Evolutionary conservation across 2,329 filamentous ascomycete species (phyloP), one percentile per base, ranked within the genome.

Genomic region (Penicillium sp.): DNA sequence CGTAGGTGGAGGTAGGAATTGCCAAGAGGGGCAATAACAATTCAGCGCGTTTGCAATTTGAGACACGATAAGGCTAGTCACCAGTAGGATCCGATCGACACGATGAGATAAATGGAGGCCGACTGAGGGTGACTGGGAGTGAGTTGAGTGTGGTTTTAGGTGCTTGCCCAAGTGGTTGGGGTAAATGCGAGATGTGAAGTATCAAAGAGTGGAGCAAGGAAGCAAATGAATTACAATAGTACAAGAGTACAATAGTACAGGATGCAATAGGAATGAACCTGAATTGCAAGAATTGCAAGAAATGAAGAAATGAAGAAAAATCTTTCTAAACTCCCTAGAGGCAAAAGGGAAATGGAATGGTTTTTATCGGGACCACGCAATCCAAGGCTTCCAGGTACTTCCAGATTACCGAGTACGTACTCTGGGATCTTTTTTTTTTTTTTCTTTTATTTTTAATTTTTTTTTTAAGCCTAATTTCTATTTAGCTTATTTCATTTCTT

Each of bases 11-110:
- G 56, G 65, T 65, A 58, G 56, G 45, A 61, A 68, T 67, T 64
- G 69, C 71, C 70, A 72, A 73, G 38, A 54, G 15, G 17, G 3
- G 19, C 25, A n/a, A 44, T 42, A 15, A 23, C 38, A 38, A 23
- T 43, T 36, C 35, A 41, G 27, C 44, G 44, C 25, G 19, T 29
- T 55, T 51, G 47, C 19, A 33, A 38, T 42, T 57, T 52, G 58
- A 57, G 47, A 55, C 15, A 35, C 39, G 21, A 12, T 9, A 7
- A 35, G 17, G 23, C 6, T 27, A 23, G n/a, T 49, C 3, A 29
- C 9, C n/a, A 44, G 19, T 38, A 13, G 35, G 29, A 36, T 29
- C 0, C 25, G 25, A 45, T 29, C 23, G 9, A 44, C 2, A 33
- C 31, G 17, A 15, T 19, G n/a, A n/a, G 9, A 9, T 44, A 25